Evolutionary conservation across 805 yeast species (phyloP).

Genomic region (Wickerhamomyces subpelliculosus): DNA sequence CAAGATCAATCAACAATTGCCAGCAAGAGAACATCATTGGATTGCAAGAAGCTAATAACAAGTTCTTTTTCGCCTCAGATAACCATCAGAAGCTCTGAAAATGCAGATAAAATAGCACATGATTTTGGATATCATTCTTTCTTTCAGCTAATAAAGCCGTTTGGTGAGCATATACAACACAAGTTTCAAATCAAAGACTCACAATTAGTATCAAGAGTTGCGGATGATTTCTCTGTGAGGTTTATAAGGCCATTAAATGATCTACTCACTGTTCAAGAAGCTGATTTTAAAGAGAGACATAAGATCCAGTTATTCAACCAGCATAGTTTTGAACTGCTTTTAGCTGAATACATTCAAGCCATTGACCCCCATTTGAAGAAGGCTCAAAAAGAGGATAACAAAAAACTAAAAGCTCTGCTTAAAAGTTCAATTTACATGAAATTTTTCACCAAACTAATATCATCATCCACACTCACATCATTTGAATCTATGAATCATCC

Average conservation of each 20-base stretch:
- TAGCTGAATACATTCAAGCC: constrained; percentile 24
- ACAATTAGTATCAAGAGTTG: constrained; percentile 40
- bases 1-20: constrained; percentile 2
- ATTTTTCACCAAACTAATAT: constrained; percentile 49
- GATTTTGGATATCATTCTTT: constrained; percentile 34
- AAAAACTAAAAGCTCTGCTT: constrained; percentile 24
- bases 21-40: constrained; percentile 16
- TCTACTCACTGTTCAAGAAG: constrained; percentile 22
- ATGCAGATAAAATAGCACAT: constrained; percentile 38
- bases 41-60: constrained; percentile 19
- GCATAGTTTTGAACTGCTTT: constrained; percentile 30
- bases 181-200: constrained; percentile 43
- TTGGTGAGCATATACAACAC: constrained; percentile 47
- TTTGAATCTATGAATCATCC: constrained; percentile 90
- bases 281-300: constrained; percentile 13
- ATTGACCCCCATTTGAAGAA: constrained; percentile 17
- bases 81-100: constrained; percentile 40
- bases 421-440: constrained; percentile 48
- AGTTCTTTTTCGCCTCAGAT: constrained; percentile 47
- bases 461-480: constrained; percentile 56
- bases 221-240: constrained; percentile 50
- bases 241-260: constrained; percentile 37
- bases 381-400: constrained; percentile 6
- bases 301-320: constrained; percentile 26
- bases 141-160: constrained; percentile 44